Evolutionary conservation across 2,329 filamentous ascomycete species (phyloP).

Genomic region (Didymella exigua): DNA sequence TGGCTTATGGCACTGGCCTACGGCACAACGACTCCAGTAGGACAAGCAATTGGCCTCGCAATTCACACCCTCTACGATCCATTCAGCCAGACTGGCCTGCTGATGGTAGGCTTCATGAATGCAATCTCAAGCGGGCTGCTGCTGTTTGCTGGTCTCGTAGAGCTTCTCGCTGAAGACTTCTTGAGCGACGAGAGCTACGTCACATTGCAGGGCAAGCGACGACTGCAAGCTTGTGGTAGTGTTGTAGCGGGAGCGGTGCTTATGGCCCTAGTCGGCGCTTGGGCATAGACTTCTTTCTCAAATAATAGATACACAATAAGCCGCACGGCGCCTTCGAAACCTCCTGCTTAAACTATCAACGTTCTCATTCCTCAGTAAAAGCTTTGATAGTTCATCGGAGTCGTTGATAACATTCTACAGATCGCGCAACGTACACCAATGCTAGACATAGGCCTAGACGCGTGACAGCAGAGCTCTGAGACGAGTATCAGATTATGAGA

Average conservation of each 20-base stretch:
- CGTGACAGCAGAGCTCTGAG: no score
- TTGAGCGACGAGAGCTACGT: constrained; percentile 69
- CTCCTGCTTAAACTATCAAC: no score
- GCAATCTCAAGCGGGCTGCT: constrained; percentile 56
- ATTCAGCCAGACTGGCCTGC: constrained; percentile 53
- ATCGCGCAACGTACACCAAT: no score
- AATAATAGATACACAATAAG: not conserved
- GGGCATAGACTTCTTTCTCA: constrained; percentile 54
- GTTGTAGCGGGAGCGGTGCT: constrained; percentile 65
- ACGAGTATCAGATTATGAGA: no score
- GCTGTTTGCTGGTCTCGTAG: constrained; percentile 57
- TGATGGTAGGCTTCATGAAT: constrained; percentile 59
- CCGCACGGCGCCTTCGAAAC: no score
- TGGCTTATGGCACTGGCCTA: constrained; percentile 71
- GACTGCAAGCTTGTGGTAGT: constrained; percentile 66
- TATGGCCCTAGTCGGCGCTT: constrained; percentile 72
- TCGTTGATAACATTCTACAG: no score
- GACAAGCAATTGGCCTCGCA: constrained; percentile 56
- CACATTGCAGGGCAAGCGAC: constrained; percentile 61
- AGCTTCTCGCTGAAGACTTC: constrained; percentile 58
- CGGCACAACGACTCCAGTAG: constrained; percentile 61
- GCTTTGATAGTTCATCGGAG: no score
- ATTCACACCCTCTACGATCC: constrained; percentile 60
- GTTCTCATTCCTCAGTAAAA: no score
- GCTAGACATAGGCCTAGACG: no score